phyloP scores from a whole-genome alignment of 768 basidiomycete genomes.

The Neoboletus magnificus region DNA sequence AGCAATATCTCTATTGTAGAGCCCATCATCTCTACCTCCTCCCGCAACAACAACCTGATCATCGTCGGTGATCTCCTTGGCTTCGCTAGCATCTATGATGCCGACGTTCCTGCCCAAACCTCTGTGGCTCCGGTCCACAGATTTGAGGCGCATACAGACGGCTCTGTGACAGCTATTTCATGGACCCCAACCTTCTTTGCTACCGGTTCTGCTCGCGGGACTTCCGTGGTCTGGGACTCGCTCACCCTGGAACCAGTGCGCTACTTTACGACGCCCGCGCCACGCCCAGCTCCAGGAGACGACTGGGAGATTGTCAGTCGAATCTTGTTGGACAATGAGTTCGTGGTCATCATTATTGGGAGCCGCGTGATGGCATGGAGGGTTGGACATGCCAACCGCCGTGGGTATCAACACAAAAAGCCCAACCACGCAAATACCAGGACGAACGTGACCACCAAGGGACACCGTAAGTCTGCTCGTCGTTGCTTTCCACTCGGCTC shows the following conservation, averaged over 20 bases:
- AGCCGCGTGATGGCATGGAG: slow-evolving; percentile 67
- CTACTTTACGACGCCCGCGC: slow-evolving; percentile 48
- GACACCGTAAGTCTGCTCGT: slow-evolving; percentile 39
- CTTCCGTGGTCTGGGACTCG: slow-evolving; percentile 60
- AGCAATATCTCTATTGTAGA: slow-evolving; percentile 49
- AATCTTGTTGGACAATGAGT: slow-evolving; percentile 53
- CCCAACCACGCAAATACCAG: slow-evolving; percentile 27
- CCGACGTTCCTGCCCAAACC: slow-evolving; percentile 27
- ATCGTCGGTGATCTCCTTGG: slow-evolving; percentile 66
- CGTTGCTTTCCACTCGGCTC: background rate
- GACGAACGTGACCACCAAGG: slow-evolving; percentile 37
- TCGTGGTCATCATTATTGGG: slow-evolving; percentile 58
- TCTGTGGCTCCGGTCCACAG: slow-evolving; percentile 38
- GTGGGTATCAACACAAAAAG: slow-evolving; percentile 33
- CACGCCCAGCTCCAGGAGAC: slow-evolving; percentile 31
- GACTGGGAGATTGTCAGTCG: slow-evolving; percentile 48
- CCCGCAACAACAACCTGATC: slow-evolving; percentile 48
- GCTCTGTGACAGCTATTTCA: slow-evolving; percentile 58
- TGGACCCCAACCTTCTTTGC: slow-evolving; percentile 59
- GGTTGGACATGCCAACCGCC: slow-evolving; percentile 43
- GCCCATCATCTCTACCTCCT: slow-evolving; percentile 41
- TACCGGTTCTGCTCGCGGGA: slow-evolving; percentile 64
- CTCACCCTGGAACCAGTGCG: slow-evolving; percentile 58
- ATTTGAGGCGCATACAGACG: slow-evolving; percentile 65
- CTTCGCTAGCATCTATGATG: slow-evolving; percentile 59